Percentiles rank a stretch among this genome's conserved stretches.
Conservation (phyloP, 2,329 filamentous ascomycete species). For the Byssochlamys sp. region DNA sequence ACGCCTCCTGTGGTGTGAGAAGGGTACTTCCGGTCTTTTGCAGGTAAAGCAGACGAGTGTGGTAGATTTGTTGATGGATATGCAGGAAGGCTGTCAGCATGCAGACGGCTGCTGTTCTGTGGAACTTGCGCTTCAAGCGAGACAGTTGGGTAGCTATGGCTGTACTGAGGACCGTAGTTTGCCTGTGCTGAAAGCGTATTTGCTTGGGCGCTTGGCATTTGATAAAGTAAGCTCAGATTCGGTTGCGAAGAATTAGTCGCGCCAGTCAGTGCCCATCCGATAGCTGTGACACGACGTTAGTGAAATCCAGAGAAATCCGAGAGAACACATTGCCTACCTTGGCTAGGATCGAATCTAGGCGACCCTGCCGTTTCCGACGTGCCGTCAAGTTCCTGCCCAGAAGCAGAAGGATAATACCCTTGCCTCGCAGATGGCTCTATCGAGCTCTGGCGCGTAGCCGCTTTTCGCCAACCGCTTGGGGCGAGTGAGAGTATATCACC, state of each 20-base stretch:
- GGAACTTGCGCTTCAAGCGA: constrained; percentile 12
- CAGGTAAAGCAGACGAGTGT: constrained; percentile 11
- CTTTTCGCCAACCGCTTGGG: constrained; percentile 41
- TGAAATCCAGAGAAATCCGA: constrained; percentile 6
- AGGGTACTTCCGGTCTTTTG: constrained; percentile 17
- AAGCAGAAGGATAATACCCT: constrained; percentile 10
- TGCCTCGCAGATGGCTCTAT: constrained; percentile 12
- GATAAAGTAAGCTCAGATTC: constrained; percentile 71
- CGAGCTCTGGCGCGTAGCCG: constrained; percentile 23
- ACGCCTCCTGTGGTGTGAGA: constrained; percentile 34
- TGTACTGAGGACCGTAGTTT: constrained; percentile 21
- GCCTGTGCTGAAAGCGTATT: constrained; percentile 17
- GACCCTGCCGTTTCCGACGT: constrained; percentile 28
- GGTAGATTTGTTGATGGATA: constrained; percentile 15
- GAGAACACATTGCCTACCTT: constrained; percentile 33
- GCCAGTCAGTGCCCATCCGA: constrained; percentile 80
- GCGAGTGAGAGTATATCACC: constrained; percentile 47
- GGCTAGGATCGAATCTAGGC: constrained; percentile 41
- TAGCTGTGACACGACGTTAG: constrained; percentile 41
- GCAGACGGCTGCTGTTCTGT: constrained; percentile 12
- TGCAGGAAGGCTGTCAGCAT: constrained; percentile 24
- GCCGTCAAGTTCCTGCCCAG: constrained; percentile 16
- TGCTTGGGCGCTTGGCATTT: constrained; percentile 40
- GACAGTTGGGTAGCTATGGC: constrained; percentile 16
- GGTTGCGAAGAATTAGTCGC: constrained; percentile 78